Conservation (phyloP, 1,139 yeast species). For the Hyphopichia pseudoburtonii region DNA sequence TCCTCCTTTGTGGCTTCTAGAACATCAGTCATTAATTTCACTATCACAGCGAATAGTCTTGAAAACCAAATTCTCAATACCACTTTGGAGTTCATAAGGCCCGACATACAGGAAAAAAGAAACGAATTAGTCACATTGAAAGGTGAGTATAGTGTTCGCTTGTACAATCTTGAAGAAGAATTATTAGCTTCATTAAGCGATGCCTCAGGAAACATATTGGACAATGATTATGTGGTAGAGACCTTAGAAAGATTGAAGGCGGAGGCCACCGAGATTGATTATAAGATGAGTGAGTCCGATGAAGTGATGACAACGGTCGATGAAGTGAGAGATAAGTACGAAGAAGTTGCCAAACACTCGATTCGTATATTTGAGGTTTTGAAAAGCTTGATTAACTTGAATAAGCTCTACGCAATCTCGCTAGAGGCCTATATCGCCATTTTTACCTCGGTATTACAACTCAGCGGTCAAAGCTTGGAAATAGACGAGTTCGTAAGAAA, state of each 20-base stretch:
- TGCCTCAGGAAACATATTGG: constrained; percentile 64
- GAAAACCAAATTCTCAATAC: constrained; percentile 62
- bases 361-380: constrained; percentile 52
- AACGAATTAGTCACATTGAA: constrained; percentile 52
- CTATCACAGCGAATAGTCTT: constrained; percentile 66
- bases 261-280: constrained; percentile 57
- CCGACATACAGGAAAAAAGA: constrained; percentile 66
- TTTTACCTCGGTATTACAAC: constrained; percentile 37
- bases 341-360: constrained; percentile 55
- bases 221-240: constrained; percentile 58
- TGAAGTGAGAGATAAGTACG: constrained; percentile 43
- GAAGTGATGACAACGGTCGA: constrained; percentile 56
- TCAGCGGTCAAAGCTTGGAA: constrained; percentile 13
- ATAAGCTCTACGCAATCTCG: constrained; percentile 59
- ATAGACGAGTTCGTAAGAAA: constrained; percentile 24
- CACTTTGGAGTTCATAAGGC: constrained; percentile 55
- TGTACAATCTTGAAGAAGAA: constrained; percentile 60
- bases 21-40: constrained; percentile 65
- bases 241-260: constrained; percentile 65
- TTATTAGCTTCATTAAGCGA: constrained; percentile 59
- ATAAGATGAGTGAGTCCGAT: constrained; percentile 55
- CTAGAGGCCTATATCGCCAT: constrained; percentile 45
- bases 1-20: constrained; percentile 62
- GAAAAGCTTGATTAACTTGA: constrained; percentile 39
- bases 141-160: constrained; percentile 56